Conservation (phyloP, 257 asterid species). For the Fraxinus quadrangulata region DNA sequence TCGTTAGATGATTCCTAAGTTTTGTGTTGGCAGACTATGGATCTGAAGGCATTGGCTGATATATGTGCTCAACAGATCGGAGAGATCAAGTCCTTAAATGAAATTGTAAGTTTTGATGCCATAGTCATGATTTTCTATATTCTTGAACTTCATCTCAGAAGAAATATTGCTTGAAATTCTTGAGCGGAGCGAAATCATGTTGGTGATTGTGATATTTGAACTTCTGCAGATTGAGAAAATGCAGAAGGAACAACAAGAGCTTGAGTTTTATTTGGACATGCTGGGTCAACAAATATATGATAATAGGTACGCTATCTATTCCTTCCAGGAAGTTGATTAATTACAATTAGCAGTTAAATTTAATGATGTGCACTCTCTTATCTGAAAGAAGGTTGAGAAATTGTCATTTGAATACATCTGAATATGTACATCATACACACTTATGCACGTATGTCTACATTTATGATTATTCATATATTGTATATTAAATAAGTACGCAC, state of each 20-base stretch:
- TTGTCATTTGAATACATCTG: constrained; percentile 4
- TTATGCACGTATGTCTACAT: constrained; percentile 9
- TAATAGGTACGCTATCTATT: constrained; percentile 54
- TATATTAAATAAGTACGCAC: constrained; percentile 7
- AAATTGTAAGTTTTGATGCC: constrained; percentile 50
- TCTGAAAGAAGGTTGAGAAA: neutral
- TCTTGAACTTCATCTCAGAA: constrained; percentile 2
- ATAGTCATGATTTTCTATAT: constrained; percentile 16
- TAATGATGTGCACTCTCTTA: neutral
- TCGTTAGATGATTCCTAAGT: neutral
- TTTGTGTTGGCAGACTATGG: constrained; percentile 63
- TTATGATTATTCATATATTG: constrained; percentile 6
- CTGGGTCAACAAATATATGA: constrained; percentile 79
- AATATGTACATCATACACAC: constrained; percentile 3
- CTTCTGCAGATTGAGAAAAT: constrained; percentile 69
- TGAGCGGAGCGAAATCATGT: neutral
- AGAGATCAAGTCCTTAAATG: constrained; percentile 72
- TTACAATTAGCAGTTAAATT: neutral
- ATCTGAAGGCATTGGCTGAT: constrained; percentile 58
- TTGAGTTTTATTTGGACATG: constrained; percentile 80
- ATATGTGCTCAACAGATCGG: constrained; percentile 54
- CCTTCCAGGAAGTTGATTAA: constrained; percentile 12
- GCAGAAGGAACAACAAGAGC: constrained; percentile 84
- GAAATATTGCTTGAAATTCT: constrained; percentile 3
- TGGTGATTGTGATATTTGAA: constrained; percentile 29